Percentiles rank a stretch among this genome's conserved stretches.
These are phyloP conservation scores for Crithidia sp. DNA, from an alignment of 208 protist genomes.

Conservation along the genomic window DNA sequence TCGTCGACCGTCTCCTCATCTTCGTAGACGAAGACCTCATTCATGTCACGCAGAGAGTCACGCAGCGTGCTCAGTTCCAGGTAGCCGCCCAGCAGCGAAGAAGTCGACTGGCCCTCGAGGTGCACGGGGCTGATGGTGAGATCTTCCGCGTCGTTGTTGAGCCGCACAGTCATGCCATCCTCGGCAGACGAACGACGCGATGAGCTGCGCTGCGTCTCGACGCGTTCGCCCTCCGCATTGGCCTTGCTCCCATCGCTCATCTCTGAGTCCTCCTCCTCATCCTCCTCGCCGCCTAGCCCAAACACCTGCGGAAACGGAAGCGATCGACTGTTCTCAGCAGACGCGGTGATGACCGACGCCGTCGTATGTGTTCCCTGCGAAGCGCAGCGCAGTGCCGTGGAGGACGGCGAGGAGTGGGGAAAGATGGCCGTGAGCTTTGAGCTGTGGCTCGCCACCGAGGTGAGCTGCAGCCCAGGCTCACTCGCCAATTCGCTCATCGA, in stretches of 20 bases:
- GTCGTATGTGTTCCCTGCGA: conserved; percentile 2
- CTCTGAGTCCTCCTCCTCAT: too few species aligned
- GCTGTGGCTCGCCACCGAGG: conserved; percentile 8
- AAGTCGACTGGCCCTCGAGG: background rate
- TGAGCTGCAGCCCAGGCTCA: conserved; percentile 25
- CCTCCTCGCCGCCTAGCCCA: background rate
- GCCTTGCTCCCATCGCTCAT: background rate
- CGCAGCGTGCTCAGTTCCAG: background rate
- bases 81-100: background rate
- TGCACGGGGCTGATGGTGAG: background rate
- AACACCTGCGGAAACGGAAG: background rate
- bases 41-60: conserved; percentile 44
- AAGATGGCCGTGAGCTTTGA: conserved; percentile 6
- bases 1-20: conserved; percentile 40
- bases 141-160: background rate
- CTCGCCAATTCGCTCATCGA: conserved; percentile 29
- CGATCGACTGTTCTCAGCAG: conserved; percentile 17
- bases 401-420: background rate
- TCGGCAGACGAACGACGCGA: background rate
- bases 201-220: background rate
- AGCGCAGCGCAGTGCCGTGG: background rate
- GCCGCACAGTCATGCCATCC: background rate
- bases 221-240: background rate
- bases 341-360: background rate
- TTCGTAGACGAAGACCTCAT: conserved; percentile 61